A percentile compares a stretch with the other conserved stretches of the same genome.
phyloP scores from a whole-genome alignment of 2,329 filamentous ascomycete species.

The Exophiala lecanii-corni region DNA sequence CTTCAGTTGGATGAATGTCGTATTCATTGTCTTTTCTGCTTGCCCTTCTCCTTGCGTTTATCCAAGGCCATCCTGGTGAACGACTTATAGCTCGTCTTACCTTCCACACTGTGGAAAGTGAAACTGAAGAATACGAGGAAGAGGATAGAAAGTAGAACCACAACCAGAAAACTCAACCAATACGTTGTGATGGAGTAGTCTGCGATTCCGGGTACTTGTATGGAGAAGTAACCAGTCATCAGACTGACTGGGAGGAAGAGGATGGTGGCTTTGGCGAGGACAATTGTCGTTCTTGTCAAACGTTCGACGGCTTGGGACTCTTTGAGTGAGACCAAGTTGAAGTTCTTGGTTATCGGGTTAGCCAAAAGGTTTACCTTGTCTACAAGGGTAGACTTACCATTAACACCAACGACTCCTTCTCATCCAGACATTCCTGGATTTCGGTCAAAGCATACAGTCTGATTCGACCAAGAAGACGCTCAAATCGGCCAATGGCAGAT shows the following conservation, averaged over 20 bases:
- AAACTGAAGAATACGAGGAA: slow-evolving; percentile 55
- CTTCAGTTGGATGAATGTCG: not conserved
- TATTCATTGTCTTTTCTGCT: slow-evolving; percentile 10
- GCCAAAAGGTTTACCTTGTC: too few species aligned
- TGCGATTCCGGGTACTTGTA: slow-evolving; percentile 56
- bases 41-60: slow-evolving; percentile 16
- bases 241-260: slow-evolving; percentile 71
- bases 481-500: slow-evolving; percentile 55
- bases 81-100: slow-evolving; percentile 44
- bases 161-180: slow-evolving; percentile 63
- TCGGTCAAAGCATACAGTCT: slow-evolving; percentile 59
- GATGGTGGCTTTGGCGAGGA: slow-evolving; percentile 70
- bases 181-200: slow-evolving; percentile 59
- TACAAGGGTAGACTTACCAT: slow-evolving; percentile 50
- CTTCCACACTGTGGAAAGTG: slow-evolving; percentile 55
- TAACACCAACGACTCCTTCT: slow-evolving; percentile 65
- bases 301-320: slow-evolving; percentile 68
- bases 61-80: slow-evolving; percentile 16
- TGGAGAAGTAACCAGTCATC: slow-evolving; percentile 70
- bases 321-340: slow-evolving; percentile 71
- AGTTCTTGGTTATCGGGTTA: slow-evolving; percentile 54
- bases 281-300: slow-evolving; percentile 65
- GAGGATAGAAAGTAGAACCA: slow-evolving; percentile 56
- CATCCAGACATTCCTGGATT: slow-evolving; percentile 60
- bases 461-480: slow-evolving; percentile 57